Conservation (phyloP, 1,284 basidiomycete genomes). For the Pulveroboletus sp. region DNA sequence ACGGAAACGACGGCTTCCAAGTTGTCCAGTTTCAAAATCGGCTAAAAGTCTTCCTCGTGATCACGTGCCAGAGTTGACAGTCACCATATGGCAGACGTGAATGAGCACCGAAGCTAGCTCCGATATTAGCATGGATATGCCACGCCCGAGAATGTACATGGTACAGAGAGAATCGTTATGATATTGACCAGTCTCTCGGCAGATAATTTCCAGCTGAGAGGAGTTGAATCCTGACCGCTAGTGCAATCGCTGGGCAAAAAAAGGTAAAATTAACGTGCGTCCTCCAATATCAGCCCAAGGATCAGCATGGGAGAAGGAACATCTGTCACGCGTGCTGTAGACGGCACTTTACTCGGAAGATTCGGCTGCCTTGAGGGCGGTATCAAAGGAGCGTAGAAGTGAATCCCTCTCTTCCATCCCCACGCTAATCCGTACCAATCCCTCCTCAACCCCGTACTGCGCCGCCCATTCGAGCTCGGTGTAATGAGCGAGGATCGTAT, state of each 20-base stretch:
- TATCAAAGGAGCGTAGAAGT: constrained; percentile 64
- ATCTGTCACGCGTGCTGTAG: neutral
- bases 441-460: constrained; percentile 81
- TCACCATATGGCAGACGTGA: too few relatives aligned
- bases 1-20: neutral
- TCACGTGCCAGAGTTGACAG: neutral
- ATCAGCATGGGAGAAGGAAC: neutral
- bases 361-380: constrained; percentile 74
- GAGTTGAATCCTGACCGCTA: constrained; percentile 1
- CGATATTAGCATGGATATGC: too few relatives aligned
- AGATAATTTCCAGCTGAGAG: neutral
- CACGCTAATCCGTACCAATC: constrained; percentile 86
- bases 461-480: constrained; percentile 92
- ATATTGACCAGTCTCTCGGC: neutral
- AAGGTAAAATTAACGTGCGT: neutral
- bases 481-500: constrained; percentile 93
- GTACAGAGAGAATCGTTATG: neutral
- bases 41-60: neutral
- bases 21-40: neutral
- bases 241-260: neutral
- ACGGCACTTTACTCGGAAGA: constrained; percentile 10
- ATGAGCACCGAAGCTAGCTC: too few relatives aligned
- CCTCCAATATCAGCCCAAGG: neutral
- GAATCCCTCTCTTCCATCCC: constrained; percentile 81
- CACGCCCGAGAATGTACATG: too few relatives aligned